phyloP scores from a whole-genome alignment of 2,329 filamentous ascomycete genomes.

The Acephala macrosclerotiorum region DNA sequence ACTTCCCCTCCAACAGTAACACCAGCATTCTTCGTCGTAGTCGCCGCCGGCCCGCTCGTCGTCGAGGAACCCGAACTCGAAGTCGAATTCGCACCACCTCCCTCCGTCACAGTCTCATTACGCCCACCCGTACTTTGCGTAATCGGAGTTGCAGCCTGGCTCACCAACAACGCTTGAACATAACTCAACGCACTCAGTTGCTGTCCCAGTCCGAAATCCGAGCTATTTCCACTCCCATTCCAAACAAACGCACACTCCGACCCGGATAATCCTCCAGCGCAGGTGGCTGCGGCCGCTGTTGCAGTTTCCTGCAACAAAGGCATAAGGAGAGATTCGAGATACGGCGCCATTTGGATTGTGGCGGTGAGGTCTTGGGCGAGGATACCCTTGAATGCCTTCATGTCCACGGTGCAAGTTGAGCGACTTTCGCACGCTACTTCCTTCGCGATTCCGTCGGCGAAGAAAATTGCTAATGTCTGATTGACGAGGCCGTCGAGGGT shows the following conservation, averaged over 20 bases:
- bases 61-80: background rate
- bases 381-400: conserved; percentile 76
- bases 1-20: background rate
- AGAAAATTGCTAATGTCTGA: conserved; percentile 57
- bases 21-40: conserved; percentile 14
- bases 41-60: background rate
- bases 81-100: background rate
- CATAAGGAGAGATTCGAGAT: conserved; percentile 60
- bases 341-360: conserved; percentile 68
- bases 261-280: conserved; percentile 60
- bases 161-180: conserved; percentile 50
- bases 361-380: conserved; percentile 70
- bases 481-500: conserved; percentile 63
- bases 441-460: conserved; percentile 64
- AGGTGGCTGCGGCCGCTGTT: conserved; percentile 65
- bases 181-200: conserved; percentile 62
- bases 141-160: conserved; percentile 46
- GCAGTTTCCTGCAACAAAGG: conserved; percentile 65
- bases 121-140: conserved; percentile 57
- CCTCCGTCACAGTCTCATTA: conserved; percentile 36
- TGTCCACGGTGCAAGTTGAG: conserved; percentile 71
- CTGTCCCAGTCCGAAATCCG: conserved; percentile 55
- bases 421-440: conserved; percentile 72
- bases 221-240: conserved; percentile 56
- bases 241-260: conserved; percentile 72